Evolutionary conservation across 2,329 filamentous ascomycete species (phyloP), one percentile per base, ranked within the genome.

Genomic region (Paramyrothecium sp.): DNA sequence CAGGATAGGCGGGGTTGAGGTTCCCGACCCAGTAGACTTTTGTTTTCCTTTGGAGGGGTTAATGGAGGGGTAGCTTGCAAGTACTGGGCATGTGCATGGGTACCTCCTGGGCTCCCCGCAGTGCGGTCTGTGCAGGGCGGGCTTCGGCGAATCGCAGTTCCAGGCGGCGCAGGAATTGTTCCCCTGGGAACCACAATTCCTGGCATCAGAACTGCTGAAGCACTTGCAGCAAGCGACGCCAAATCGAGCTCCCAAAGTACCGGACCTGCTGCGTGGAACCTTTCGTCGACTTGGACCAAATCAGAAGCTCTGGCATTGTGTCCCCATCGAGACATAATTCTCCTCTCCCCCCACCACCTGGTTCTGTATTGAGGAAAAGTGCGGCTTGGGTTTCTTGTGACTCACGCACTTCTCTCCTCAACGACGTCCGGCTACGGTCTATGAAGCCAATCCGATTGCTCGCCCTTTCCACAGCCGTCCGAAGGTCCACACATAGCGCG

Each of bases 391-490:
- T 67, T 64, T 57, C 61, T 30, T 58, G 61, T 64, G 64, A 68
- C 64, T 68, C 65, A 66, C 65, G 64, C 63, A 58, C 38, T 61
- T 57, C 54, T 58, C 55, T 47, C 21, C 52, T 50, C 56, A n/a
- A 60, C 41, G 59, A 34, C 51, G 20, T 19, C 51, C 51, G 19
- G 23, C 20, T n/a, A 49, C 55, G 55, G 64, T 69, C 61, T 55
- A 69, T 69, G 67, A 69, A 63, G 62, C 58, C 64, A 64, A 63
- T 66, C 56, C 63, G 58, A 49, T 22, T 58, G 51, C 56, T 58
- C 56, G 20, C 60, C 17, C 53, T 56, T 20, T 58, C 55, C 38
- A 52, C 51, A 44, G 56, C 54, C 44, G 44, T 58, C 7, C 54
- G 22, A 34, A 61, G 56, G 57, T 52, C 50, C 46, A 54, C 26